Conservation (phyloP, 306 rosid genomes). For the Chamaecrista fasciculata region DNA sequence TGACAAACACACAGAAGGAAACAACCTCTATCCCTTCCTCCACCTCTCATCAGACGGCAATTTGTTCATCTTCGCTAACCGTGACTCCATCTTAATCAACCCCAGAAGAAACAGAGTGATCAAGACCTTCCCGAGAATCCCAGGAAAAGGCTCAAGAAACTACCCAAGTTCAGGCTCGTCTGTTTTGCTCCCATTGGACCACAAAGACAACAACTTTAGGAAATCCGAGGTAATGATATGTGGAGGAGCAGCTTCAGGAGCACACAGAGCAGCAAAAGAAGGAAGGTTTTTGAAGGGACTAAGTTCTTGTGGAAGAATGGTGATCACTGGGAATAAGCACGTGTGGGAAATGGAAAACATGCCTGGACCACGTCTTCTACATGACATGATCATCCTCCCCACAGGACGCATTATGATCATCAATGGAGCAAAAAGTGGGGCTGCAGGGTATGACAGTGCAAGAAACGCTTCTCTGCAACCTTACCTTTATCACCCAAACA, state of each 20-base stretch:
- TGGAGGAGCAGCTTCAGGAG: conserved; percentile 75
- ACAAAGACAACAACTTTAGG: conserved; percentile 44
- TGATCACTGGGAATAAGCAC: conserved; percentile 55
- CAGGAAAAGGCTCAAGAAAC: conserved; percentile 64
- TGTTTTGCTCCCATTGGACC: conserved; percentile 67
- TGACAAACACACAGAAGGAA: conserved; percentile 37
- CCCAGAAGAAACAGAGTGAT: conserved; percentile 45
- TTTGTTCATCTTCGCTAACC: conserved; percentile 71
- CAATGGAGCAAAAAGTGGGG: conserved; percentile 68
- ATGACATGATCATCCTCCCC: conserved; percentile 76
- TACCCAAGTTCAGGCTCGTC: conserved; percentile 87
- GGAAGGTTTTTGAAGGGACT: conserved; percentile 50
- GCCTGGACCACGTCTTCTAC: conserved; percentile 73
- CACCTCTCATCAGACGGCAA: conserved; percentile 77
- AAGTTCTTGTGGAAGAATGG: conserved; percentile 82
- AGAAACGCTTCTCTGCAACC: conserved; percentile 68
- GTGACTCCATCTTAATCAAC: conserved; percentile 66
- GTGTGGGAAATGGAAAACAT: conserved; percentile 76
- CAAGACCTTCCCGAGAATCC: conserved; percentile 69
- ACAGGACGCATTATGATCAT: conserved; percentile 62
- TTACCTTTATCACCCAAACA: conserved; percentile 53
- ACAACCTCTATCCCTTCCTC: conserved; percentile 80
- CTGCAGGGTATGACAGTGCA: conserved; percentile 66
- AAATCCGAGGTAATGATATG: conserved; percentile 72
- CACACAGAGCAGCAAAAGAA: conserved; percentile 41